Conservation (phyloP, 1,284 basidiomycete species). For the Sporisorium scitamineum region DNA sequence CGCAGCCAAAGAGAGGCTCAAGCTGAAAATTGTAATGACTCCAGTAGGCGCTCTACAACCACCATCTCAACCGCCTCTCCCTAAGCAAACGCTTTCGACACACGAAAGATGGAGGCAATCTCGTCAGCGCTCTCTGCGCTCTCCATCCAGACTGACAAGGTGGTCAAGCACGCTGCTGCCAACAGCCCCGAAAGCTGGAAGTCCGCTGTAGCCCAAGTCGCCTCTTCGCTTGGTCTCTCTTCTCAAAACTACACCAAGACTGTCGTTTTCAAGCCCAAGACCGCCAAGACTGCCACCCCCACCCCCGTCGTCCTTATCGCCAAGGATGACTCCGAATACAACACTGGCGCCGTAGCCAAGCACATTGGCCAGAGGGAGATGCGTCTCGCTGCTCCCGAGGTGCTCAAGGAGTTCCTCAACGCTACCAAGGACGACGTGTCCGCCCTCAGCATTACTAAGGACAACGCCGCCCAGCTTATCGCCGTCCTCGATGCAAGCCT, state of each 20-base stretch:
- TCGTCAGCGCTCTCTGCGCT: constrained; percentile 53
- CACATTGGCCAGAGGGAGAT: constrained; percentile 89
- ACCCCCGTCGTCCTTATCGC: constrained; percentile 89
- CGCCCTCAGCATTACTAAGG: constrained; percentile 59
- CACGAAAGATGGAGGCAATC: constrained; percentile 50
- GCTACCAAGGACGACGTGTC: constrained; percentile 83
- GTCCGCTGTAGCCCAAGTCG: constrained; percentile 48
- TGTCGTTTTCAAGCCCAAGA: constrained; percentile 89
- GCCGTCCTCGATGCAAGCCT: constrained; percentile 59
- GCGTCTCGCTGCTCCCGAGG: constrained; percentile 86
- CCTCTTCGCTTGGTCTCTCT: constrained; percentile 36
- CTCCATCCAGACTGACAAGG: constrained; percentile 52
- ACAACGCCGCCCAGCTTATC: constrained; percentile 56
- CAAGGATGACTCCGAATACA: constrained; percentile 82
- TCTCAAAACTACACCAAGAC: constrained; percentile 73
- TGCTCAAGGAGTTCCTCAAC: constrained; percentile 85
- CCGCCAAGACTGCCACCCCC: constrained; percentile 85
- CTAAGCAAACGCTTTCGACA: neutral
- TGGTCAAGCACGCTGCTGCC: constrained; percentile 58
- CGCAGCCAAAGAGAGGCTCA: neutral
- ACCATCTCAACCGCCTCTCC: neutral
- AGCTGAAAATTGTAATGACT: neutral
- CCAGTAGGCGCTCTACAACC: neutral
- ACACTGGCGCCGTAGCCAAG: constrained; percentile 77
- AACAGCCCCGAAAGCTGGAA: constrained; percentile 56